Base-by-base conservation (phyloP, 2,329 filamentous ascomycete species). In the Fusarium chuoi region DNA sequence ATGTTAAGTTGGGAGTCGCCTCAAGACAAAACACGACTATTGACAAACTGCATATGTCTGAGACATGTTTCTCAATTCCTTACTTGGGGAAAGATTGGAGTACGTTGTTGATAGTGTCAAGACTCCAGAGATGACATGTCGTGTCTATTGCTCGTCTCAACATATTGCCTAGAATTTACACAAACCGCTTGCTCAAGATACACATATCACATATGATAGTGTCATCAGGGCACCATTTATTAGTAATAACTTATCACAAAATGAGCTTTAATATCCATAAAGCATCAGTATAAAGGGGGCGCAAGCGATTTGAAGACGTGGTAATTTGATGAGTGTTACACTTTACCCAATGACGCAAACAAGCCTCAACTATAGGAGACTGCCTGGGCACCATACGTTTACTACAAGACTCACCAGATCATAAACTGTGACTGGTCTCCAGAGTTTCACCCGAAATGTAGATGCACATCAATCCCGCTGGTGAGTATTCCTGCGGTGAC, bases 201-300 rank as follows among this genome's bases (percentile, higher is more conserved):
- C 9, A 24, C 3, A 9, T 33, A 24, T 18, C 28, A 33, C 4
- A 18, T 1, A 5, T 11, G 7, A n/a, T n/a, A n/a, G 13, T 49
- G 12, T 4, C 7, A 1, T 33, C 1, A 10, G 11, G 6, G 22
- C 15, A 5, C 7, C 15, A 24, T 5, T 33, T 13, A 49, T 10
- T 7, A 15, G 10, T 12, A 9, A 17, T 15, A 9, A 7, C 14
- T 42, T n/a, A 15, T n/a, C 28, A 49, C 28, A 33, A 9, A 24
- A 2, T 33, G 15, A 18, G 12, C 17, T 13, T 33, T 33, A 17
- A 4, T 51, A 8, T 14, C 17, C 14, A 35, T 24, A 5, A 35
- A 14, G 11, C 17, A 7, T 51, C 48, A 6, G 12, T 7, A 8
- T 14, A 6, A 20, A 45, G 24, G 17, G 17, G 24, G 17, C 12